Percentiles rank a stretch among this genome's conserved stretches.
phyloP scores from a whole-genome alignment of 2,329 filamentous ascomycete genomes.

The Phialocephala sp. region DNA sequence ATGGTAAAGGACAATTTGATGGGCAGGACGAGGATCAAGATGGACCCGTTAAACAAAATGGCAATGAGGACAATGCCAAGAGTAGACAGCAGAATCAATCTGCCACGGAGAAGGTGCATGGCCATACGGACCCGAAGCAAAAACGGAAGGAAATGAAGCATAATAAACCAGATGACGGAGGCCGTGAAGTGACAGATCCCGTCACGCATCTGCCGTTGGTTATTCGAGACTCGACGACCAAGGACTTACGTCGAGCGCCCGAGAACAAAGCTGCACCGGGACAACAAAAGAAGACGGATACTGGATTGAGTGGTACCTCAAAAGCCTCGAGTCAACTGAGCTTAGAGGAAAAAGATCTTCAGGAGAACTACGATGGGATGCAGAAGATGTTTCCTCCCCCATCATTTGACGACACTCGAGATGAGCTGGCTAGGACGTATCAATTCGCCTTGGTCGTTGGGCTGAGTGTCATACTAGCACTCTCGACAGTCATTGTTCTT shows the following conservation, averaged over 20 bases:
- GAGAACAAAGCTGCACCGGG: slow-evolving; percentile 35
- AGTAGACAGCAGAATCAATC: slow-evolving; percentile 24
- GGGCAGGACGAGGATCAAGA: slow-evolving; percentile 13
- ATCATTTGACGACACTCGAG: slow-evolving; percentile 50
- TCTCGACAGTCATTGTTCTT: slow-evolving; percentile 27
- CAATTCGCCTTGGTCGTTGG: slow-evolving; percentile 44
- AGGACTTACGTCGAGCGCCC: slow-evolving; percentile 52
- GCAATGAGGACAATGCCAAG: slow-evolving; percentile 10
- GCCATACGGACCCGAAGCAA: slow-evolving; percentile 34
- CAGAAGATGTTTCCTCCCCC: slow-evolving; percentile 60
- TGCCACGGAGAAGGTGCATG: slow-evolving; percentile 35
- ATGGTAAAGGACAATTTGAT: slow-evolving; percentile 1
- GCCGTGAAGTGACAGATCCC: slow-evolving; percentile 61
- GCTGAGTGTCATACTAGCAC: slow-evolving; percentile 33
- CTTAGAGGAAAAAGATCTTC: slow-evolving; percentile 49
- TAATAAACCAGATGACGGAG: slow-evolving; percentile 32
- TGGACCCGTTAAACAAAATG: slow-evolving; percentile 12
- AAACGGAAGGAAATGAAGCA: slow-evolving; percentile 39
- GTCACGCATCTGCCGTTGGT: slow-evolving; percentile 62
- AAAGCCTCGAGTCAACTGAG: slow-evolving; percentile 51
- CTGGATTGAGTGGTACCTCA: slow-evolving; percentile 50
- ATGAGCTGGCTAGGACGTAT: slow-evolving; percentile 52
- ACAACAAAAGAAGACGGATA: slow-evolving; percentile 36
- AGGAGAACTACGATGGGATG: slow-evolving; percentile 51
- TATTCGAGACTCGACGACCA: slow-evolving; percentile 60